Evolutionary conservation across 306 rosid genomes (phyloP).

Genomic region (Ormosia emarginata): DNA sequence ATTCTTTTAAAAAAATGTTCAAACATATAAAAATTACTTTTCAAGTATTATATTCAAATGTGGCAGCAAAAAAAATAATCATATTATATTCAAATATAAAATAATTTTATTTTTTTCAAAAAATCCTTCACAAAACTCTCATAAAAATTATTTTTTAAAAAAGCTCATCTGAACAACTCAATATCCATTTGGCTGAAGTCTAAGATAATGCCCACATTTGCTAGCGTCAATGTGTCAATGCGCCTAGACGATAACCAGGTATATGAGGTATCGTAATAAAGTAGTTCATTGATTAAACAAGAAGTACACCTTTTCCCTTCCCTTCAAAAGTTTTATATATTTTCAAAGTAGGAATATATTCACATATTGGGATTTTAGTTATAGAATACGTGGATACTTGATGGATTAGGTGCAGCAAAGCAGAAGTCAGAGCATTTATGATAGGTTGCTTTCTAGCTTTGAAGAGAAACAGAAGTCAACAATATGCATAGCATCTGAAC

Average conservation of each 20-base stretch:
- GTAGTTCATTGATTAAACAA: neutral
- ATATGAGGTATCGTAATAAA: neutral
- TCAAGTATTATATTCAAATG: too few species aligned
- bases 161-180: neutral
- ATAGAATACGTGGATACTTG: neutral
- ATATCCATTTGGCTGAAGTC: neutral
- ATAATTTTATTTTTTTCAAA: neutral
- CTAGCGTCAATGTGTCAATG: neutral
- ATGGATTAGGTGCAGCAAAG: neutral
- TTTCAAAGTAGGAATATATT: conserved; percentile 23
- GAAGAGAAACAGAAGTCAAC: neutral
- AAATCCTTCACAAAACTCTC: neutral
- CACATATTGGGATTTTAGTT: neutral
- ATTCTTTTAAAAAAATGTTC: too few species aligned
- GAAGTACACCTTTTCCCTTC: neutral
- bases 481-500: neutral
- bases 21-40: too few species aligned
- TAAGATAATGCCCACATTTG: neutral
- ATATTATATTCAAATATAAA: neutral
- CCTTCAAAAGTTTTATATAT: neutral
- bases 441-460: neutral
- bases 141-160: neutral
- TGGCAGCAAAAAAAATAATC: neutral
- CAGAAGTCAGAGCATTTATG: neutral
- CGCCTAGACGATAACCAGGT: neutral